Evolutionary conservation across 2,329 filamentous ascomycete species (phyloP), one percentile per base, ranked within the genome.

Genomic region (Pezicula rhizophila): DNA sequence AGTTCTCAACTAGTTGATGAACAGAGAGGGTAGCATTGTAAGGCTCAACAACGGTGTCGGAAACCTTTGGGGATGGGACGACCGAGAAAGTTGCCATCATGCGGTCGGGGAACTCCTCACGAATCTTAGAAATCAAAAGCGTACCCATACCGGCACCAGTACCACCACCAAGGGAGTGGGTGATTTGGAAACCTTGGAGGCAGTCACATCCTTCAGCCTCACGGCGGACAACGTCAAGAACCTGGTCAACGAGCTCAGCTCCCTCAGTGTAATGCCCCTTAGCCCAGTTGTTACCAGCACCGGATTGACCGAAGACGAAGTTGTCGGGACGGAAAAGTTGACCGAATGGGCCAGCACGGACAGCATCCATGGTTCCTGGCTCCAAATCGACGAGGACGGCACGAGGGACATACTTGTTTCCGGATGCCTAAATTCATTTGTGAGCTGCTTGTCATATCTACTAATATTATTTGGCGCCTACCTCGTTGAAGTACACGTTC

Each of bases 81-180:
- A 99, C 93, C 65, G 93, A 97, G 85, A 96, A 99, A 60, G 93
- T 99, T 63, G 93, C 91, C 93, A 97, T 99, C 93, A 99, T 99
- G 69, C 93, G 89, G 81, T 99, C 93, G 69, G 93, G 93, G 80
- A 97, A 97, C 78, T 97, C 93, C 80, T 99, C 93, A 67, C 93
- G 93, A 74, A 97, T 97, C 88, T 99, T 99, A 79, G 91, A 96
- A 82, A 97, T 97, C 72, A 99, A 78, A 67, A 99, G 84, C 53
- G 93, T 99, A 78, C 93, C 93, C 93, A 99, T 99, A 87, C 93
- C 93, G 66, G 93, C 92, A 90, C 93, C 93, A 66, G 93, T 99
- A 85, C 93, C 93, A 87, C 93, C 93, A 85, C 93, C 93, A 59
- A 97, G 91, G 47, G 93, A 97, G 87, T 99, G 93, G 70, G 93